These are phyloP conservation scores for Xylaria sp. DNA, from an alignment of 2,329 filamentous ascomycete species.

Conservation along the genomic window DNA sequence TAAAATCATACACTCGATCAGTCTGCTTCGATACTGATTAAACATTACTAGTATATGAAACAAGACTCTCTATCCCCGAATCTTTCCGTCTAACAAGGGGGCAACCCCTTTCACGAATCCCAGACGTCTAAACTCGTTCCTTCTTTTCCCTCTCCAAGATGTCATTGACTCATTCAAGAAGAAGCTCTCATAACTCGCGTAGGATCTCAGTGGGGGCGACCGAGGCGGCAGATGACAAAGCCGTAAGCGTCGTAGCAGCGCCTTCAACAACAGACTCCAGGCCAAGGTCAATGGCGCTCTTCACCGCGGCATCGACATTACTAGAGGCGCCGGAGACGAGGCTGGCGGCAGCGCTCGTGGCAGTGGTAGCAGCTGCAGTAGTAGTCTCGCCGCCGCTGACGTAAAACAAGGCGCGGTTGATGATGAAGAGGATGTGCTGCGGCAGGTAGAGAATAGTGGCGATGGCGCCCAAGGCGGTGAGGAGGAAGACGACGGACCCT, in stretches of 20 bases:
- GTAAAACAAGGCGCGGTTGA: conserved; percentile 89
- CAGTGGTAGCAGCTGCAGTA: too few relatives aligned
- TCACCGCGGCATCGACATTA: conserved; percentile 38
- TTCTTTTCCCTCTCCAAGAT: neutral
- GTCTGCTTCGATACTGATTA: conserved; percentile 19
- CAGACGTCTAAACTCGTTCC: neutral
- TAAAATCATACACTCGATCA: neutral
- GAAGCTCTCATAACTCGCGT: conserved; percentile 35
- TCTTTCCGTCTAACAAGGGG: too few relatives aligned
- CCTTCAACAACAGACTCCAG: conserved; percentile 29
- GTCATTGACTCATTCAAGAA: too few relatives aligned
- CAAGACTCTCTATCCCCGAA: neutral
- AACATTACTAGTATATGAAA: conserved; percentile 23
- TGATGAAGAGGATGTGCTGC: conserved; percentile 78
- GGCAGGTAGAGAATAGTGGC: conserved; percentile 90
- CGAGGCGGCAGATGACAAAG: conserved; percentile 17
- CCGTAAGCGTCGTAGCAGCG: too few relatives aligned
- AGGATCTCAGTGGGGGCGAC: conserved; percentile 27
- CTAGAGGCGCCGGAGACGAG: conserved; percentile 18
- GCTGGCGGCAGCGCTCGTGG: neutral
- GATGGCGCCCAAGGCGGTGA: conserved; percentile 78
- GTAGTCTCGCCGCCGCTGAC: conserved; percentile 67
- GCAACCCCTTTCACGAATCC: too few relatives aligned
- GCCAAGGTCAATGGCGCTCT: conserved; percentile 39
- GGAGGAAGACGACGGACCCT: conserved; percentile 91